These are phyloP conservation scores for Phytophthora brassicae DNA, from an alignment of 352 stramenopile species.

Conservation along the genomic window DNA sequence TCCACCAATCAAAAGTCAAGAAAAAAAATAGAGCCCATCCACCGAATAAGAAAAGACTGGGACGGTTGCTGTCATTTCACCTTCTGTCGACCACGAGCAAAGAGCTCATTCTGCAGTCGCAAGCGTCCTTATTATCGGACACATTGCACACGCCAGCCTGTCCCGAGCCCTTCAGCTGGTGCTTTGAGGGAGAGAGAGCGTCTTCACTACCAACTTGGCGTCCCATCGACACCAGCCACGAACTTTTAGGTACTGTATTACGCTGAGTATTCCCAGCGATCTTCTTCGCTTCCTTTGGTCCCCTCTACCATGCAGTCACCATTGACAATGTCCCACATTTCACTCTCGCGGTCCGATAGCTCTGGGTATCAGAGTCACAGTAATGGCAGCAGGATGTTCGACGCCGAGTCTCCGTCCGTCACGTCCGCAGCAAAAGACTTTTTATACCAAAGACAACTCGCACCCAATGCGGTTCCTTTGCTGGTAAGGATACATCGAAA, in stretches of 20 bases:
- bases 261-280: too few species aligned
- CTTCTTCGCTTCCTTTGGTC: too few species aligned
- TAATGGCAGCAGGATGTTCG: conserved; percentile 39
- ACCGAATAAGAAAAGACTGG: conserved; percentile 30
- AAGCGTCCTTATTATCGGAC: conserved; percentile 1
- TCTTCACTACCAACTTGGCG: conserved; percentile 28
- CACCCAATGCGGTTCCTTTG: conserved; percentile 41
- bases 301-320: conserved; percentile 46
- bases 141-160: conserved; percentile 39
- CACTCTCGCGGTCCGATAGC: conserved; percentile 50
- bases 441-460: conserved; percentile 35
- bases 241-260: background rate
- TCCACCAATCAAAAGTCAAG: conserved; percentile 17
- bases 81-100: conserved; percentile 20
- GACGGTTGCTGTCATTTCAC: conserved; percentile 17
- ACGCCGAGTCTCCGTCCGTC: conserved; percentile 31
- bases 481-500: conserved; percentile 42
- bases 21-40: conserved; percentile 29
- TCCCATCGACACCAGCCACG: conserved; percentile 3
- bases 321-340: conserved; percentile 69
- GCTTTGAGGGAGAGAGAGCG: too few species aligned
- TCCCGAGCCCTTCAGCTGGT: conserved; percentile 19
- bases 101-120: conserved; percentile 9
- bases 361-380: conserved; percentile 26
- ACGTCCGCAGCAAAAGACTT: conserved; percentile 33